phyloP scores from a whole-genome alignment of 1,139 yeast species.

The Saccharomyces pastorianus region DNA sequence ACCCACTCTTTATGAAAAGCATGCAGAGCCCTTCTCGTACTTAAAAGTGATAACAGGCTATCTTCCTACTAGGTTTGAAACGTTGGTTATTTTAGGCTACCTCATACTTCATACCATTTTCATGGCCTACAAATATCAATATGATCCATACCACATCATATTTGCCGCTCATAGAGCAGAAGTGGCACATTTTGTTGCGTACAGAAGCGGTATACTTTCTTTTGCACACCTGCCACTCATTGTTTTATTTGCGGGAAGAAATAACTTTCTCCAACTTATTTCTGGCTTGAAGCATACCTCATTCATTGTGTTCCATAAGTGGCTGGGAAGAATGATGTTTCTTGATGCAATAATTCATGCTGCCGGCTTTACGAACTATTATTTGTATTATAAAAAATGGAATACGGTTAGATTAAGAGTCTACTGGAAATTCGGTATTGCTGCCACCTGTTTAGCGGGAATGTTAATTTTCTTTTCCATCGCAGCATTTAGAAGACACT shows the following conservation, averaged over 20 bases:
- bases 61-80: constrained; percentile 48
- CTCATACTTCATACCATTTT: constrained; percentile 40
- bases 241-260: constrained; percentile 52
- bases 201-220: constrained; percentile 49
- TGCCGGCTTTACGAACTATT: constrained; percentile 36
- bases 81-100: constrained; percentile 42
- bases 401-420: constrained; percentile 7
- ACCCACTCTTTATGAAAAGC: constrained; percentile 15
- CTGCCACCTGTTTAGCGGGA: constrained; percentile 35
- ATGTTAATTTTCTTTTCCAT: constrained; percentile 35
- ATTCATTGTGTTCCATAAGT: constrained; percentile 55
- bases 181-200: constrained; percentile 32
- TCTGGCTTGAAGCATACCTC: constrained; percentile 59
- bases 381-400: constrained; percentile 11
- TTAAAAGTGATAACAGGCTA: constrained; percentile 12
- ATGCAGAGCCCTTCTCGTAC: constrained; percentile 9
- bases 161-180: constrained; percentile 38
- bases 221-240: constrained; percentile 43
- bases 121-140: constrained; percentile 32
- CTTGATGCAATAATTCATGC: constrained; percentile 41
- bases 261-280: constrained; percentile 52
- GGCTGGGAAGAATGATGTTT: constrained; percentile 47
- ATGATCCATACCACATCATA: constrained; percentile 38
- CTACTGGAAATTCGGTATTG: constrained; percentile 44
- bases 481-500: constrained; percentile 42